phyloP scores from a whole-genome alignment of 176 grass and related monocot genomes.

The Thinopyrum elongatum region DNA sequence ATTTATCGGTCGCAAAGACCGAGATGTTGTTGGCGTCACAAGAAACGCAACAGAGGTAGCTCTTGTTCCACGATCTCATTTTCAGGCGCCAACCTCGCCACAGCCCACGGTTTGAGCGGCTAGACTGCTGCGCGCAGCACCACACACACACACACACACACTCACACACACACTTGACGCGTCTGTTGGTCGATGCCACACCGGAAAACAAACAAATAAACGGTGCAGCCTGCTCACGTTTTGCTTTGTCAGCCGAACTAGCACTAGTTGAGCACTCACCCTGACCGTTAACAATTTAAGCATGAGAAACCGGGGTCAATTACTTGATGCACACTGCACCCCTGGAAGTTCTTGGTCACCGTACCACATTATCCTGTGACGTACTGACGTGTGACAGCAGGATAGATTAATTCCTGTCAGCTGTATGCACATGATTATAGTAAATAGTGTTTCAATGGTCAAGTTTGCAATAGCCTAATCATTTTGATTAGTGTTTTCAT shows the following conservation, averaged over 20 bases:
- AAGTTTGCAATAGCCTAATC: background rate
- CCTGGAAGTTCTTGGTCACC: background rate
- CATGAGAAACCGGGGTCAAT: background rate
- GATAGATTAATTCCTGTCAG: too few relatives aligned
- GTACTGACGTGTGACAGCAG: background rate
- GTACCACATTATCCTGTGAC: background rate
- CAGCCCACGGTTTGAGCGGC: background rate
- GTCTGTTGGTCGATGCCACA: background rate
- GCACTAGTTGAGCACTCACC: too few relatives aligned
- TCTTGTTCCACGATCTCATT: background rate
- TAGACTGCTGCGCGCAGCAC: too few relatives aligned
- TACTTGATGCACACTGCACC: background rate
- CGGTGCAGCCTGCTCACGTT: background rate
- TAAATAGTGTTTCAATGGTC: background rate
- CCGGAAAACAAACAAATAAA: background rate
- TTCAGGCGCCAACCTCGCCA: background rate
- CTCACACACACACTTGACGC: too few relatives aligned
- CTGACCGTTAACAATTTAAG: too few relatives aligned
- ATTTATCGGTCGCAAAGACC: background rate
- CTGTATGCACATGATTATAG: too few relatives aligned
- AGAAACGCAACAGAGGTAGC: too few relatives aligned
- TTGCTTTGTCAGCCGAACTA: background rate
- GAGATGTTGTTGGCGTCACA: too few relatives aligned
- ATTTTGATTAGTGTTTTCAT: background rate
- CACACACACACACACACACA: too few relatives aligned